phyloP scores from a whole-genome alignment of 306 rosid species.

The Cicer cuneatum region DNA sequence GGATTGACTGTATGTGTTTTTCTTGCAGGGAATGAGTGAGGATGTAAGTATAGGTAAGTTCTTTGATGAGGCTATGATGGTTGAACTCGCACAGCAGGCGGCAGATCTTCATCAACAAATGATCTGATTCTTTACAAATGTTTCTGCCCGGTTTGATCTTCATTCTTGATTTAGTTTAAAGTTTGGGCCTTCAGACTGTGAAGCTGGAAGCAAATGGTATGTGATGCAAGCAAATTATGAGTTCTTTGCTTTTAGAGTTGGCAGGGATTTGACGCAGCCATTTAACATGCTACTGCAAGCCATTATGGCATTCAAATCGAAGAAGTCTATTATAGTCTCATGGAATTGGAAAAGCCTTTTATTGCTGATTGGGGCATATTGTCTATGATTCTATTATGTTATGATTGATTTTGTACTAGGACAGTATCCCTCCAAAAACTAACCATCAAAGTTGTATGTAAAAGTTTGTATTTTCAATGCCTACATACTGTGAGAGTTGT shows the following conservation, averaged over 20 bases:
- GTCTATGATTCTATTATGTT: slow-evolving; percentile 33
- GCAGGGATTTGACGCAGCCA: slow-evolving; percentile 6
- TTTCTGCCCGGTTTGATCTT: slow-evolving; percentile 13
- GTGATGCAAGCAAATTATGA: slow-evolving; percentile 37
- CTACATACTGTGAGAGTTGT: neutral
- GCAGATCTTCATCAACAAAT: slow-evolving; percentile 98
- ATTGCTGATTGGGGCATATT: neutral
- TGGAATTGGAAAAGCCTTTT: neutral
- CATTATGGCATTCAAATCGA: slow-evolving; percentile 25
- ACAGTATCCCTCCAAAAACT: neutral
- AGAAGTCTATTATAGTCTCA: neutral
- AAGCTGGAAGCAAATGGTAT: slow-evolving; percentile 43
- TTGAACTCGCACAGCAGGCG: slow-evolving; percentile 96
- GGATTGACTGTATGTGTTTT: slow-evolving; percentile 8
- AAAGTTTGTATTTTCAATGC: slow-evolving; percentile 15
- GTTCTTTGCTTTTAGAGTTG: slow-evolving; percentile 9
- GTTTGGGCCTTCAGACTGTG: slow-evolving; percentile 15
- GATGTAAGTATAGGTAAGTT: slow-evolving; percentile 94
- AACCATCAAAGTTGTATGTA: slow-evolving; percentile 2
- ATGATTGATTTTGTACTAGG: slow-evolving; percentile 28
- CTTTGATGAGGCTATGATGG: slow-evolving; percentile 99
- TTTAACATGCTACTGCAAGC: slow-evolving; percentile 22
- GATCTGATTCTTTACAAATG: slow-evolving; percentile 57
- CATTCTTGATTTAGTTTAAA: slow-evolving; percentile 6
- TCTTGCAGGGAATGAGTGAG: slow-evolving; percentile 93